Evolutionary conservation across 169 alveolate genomes (phyloP).

Genomic region (Eimeria maxima): DNA sequence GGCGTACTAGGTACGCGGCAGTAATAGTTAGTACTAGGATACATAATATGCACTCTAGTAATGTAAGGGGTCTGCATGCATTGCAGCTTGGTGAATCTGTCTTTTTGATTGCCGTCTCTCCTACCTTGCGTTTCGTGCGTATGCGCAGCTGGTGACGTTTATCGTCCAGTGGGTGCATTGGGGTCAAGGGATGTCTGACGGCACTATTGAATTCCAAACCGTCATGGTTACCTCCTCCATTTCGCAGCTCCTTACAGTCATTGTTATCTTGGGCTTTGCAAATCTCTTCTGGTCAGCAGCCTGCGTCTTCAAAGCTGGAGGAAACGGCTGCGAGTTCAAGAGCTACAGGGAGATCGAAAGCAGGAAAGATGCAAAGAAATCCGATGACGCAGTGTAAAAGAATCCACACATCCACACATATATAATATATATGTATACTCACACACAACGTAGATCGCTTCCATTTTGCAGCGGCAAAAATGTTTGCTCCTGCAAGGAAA

Average conservation of each 20-base stretch:
- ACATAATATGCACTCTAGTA: not conserved
- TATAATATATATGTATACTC: too few relatives aligned
- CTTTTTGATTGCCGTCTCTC: not conserved
- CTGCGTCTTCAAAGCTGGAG: conserved; percentile 40
- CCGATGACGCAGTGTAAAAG: conserved; percentile 7
- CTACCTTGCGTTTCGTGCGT: not conserved
- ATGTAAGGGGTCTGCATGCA: not conserved
- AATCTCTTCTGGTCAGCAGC: conserved; percentile 52
- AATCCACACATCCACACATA: too few relatives aligned
- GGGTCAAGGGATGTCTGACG: conserved; percentile 25
- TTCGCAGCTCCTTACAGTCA: conserved; percentile 21
- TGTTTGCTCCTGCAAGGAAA: not conserved
- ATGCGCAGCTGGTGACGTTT: conserved; percentile 8
- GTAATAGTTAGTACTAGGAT: not conserved
- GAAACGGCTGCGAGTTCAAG: conserved; percentile 49
- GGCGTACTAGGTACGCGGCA: not conserved
- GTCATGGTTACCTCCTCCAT: conserved; percentile 40
- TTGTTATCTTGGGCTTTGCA: conserved; percentile 31
- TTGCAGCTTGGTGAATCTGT: not conserved
- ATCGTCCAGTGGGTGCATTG: conserved; percentile 33
- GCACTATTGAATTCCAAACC: conserved; percentile 29
- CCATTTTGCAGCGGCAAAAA: not conserved
- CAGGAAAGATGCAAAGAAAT: conserved; percentile 87
- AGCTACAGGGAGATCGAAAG: conserved; percentile 83
- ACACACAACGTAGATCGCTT: not conserved